Percentiles rank a stretch among this genome's conserved stretches.
Evolutionary conservation across 306 rosid species (phyloP).

Genomic region (Trifolium repens): DNA sequence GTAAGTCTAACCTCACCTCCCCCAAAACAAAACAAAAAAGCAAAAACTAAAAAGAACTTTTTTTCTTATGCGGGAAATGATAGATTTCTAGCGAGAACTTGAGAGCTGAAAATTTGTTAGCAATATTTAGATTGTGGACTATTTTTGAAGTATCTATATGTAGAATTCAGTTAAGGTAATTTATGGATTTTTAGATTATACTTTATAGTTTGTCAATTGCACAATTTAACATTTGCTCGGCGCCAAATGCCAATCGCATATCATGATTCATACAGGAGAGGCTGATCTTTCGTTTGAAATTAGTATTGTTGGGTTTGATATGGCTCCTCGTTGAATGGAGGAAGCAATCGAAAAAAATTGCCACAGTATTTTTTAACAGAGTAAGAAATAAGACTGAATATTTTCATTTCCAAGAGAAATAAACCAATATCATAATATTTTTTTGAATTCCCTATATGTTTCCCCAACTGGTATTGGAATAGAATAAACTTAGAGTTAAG

Average conservation of each 20-base stretch:
- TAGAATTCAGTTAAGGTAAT: slow-evolving; percentile 45
- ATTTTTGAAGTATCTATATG: slow-evolving; percentile 44
- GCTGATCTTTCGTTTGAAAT: not conserved
- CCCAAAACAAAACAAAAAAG: not conserved
- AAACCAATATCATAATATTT: no score
- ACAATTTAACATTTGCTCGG: not conserved
- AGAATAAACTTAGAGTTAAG: not conserved
- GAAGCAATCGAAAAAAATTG: not conserved
- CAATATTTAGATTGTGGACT: slow-evolving; percentile 40
- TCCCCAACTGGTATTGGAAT: not conserved
- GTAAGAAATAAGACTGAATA: not conserved
- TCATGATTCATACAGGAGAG: not conserved
- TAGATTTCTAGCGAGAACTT: slow-evolving; percentile 47
- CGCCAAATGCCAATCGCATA: not conserved
- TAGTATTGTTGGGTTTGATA: not conserved
- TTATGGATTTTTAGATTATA: slow-evolving; percentile 23
- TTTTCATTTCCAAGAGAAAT: not conserved
- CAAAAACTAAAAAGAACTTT: not conserved
- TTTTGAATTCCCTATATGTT: not conserved
- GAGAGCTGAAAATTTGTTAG: slow-evolving; percentile 46
- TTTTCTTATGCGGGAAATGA: slow-evolving; percentile 49
- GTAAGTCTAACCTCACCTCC: slow-evolving; percentile 46
- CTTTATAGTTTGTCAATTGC: not conserved
- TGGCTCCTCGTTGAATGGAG: not conserved
- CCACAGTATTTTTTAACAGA: not conserved